Evolutionary conservation across 768 basidiomycete species (phyloP), one percentile per base, ranked within the genome.

Genomic region (Suillus occidentalis): DNA sequence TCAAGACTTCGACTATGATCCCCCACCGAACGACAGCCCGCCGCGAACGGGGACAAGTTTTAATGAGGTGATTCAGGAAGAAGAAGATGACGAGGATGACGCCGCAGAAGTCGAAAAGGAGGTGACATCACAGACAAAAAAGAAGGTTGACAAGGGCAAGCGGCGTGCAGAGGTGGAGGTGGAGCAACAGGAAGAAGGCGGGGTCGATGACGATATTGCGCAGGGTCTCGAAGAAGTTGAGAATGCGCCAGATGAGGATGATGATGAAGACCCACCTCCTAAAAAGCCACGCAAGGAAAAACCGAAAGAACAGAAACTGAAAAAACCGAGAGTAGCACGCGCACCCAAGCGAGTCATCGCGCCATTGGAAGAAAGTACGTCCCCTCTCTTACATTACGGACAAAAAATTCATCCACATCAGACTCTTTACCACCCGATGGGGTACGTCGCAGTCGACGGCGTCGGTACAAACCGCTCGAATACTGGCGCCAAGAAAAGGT

Each of bases 401-500:
- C 58, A 8, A 28, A 12, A 39, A 6, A 20, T 66, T 60, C 49
- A 75, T 39, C 22, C 25, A 31, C 31, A 28, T 10, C 53, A 76
- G 75, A 56, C 55, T 75, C 76, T 16, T 70, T 68, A 31, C 63
- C 67, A 13, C 76, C 72, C 31, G 76, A 75, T 0, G 89, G 89
- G 28, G 79, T 91, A 2, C 89, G 95, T 20, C 87, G 90, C 59
- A 89, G 93, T 37, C 79, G 79, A 57, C 88, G 96, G 28, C 80
- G 84, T 61, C 86, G 87, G 39, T 87, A 86, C 70, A 78, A 79
- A 58, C 97, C 96, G 5, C 80, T 99, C 42, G 91, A 93, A 47
- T 97, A 84, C 81, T 99, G 97, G 97, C 86, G 95, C n/a, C 87
- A 87, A 69, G 97, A 99, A 78, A 89, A 88, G 67, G 85, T 94